A percentile compares a stretch with the other conserved stretches of the same genome.
These are phyloP conservation scores for Betula pendula DNA, from an alignment of 306 rosid species.

Conservation along the genomic window DNA sequence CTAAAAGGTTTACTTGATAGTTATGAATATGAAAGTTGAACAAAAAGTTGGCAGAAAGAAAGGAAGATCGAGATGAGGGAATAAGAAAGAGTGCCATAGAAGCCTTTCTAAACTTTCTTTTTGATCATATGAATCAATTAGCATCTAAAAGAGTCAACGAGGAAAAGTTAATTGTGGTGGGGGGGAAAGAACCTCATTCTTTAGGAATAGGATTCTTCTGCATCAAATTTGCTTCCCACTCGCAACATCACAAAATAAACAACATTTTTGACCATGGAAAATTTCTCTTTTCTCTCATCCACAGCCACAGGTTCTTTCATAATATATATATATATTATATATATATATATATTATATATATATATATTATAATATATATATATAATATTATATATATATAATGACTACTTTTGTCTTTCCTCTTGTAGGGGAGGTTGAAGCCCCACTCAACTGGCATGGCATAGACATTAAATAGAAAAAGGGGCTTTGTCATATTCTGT, in stretches of 20 bases:
- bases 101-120: slow-evolving; percentile 20
- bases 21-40: slow-evolving; percentile 23
- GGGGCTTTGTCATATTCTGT: slow-evolving; percentile 36
- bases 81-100: slow-evolving; percentile 39
- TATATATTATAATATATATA: no score
- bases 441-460: slow-evolving; percentile 47
- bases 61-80: background rate
- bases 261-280: slow-evolving; percentile 44
- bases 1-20: slow-evolving; percentile 25
- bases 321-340: no score
- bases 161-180: slow-evolving; percentile 44
- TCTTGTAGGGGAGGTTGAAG: slow-evolving; percentile 31
- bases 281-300: slow-evolving; percentile 33
- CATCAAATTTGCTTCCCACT: slow-evolving; percentile 49
- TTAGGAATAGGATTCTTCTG: slow-evolving; percentile 51
- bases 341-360: no score
- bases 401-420: no score
- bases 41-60: background rate
- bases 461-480: slow-evolving; percentile 21
- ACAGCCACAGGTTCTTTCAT: slow-evolving; percentile 35
- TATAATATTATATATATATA: no score
- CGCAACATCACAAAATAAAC: slow-evolving; percentile 38
- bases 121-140: background rate
- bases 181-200: slow-evolving; percentile 51
- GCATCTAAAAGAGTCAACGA: slow-evolving; percentile 48